Conservation (phyloP, 2,329 filamentous ascomycete species). For the Claviceps pazoutovae region DNA sequence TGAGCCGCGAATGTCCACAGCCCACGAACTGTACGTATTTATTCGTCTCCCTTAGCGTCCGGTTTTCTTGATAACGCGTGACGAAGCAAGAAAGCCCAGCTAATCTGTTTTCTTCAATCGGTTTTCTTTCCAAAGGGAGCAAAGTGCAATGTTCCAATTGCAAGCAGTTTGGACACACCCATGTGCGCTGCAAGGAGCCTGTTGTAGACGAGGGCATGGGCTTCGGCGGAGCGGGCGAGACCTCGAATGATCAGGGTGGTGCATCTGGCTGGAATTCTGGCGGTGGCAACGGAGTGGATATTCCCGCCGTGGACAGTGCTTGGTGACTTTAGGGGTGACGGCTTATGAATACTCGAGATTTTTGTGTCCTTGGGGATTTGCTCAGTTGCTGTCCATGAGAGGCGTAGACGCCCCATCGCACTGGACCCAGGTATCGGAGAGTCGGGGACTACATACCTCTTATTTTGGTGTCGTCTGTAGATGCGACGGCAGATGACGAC, state of each 20-base stretch:
- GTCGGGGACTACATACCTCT: too few species aligned
- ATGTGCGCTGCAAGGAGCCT: slow-evolving; percentile 22
- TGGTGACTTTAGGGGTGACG: background rate
- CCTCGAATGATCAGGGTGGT: slow-evolving; percentile 4
- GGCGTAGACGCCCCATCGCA: too few species aligned
- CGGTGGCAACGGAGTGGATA: background rate
- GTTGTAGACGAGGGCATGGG: slow-evolving; percentile 8
- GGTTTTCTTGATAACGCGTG: too few species aligned
- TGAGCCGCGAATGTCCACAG: slow-evolving; percentile 47
- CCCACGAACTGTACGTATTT: slow-evolving; percentile 27
- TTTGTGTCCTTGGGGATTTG: too few species aligned
- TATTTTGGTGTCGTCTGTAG: too few species aligned
- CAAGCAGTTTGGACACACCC: slow-evolving; percentile 25
- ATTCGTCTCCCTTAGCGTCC: too few species aligned
- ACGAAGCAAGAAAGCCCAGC: background rate
- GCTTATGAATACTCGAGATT: too few species aligned
- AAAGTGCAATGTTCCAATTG: slow-evolving; percentile 26
- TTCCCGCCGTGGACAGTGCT: background rate
- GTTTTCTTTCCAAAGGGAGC: slow-evolving; percentile 16
- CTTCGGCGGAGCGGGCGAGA: slow-evolving; percentile 5
- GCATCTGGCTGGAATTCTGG: slow-evolving; percentile 2
- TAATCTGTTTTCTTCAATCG: background rate
- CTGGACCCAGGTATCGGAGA: too few species aligned
- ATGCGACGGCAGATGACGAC: too few species aligned
- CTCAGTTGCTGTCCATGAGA: too few species aligned